Evolutionary conservation across 441 rosid species (phyloP).

Genomic region (Pelargonium australe): DNA sequence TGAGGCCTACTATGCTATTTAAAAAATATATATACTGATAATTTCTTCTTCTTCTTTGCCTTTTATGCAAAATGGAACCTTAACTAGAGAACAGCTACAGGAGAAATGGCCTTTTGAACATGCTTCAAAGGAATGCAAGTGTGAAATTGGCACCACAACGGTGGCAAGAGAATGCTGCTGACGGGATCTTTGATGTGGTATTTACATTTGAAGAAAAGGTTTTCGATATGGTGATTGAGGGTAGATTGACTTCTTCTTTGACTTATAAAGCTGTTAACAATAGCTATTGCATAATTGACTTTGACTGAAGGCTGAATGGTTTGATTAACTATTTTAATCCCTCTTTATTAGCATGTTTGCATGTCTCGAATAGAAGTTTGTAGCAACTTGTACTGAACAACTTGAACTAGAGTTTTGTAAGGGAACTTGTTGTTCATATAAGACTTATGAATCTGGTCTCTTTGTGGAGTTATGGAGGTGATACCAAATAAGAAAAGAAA

Average conservation of each 20-base stretch:
- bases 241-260: conserved; percentile 24
- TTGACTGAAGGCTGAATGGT: too few species aligned
- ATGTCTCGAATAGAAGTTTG: too few species aligned
- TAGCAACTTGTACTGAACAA: too few species aligned
- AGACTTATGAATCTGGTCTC: too few species aligned
- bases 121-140: conserved; percentile 75
- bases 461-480: too few species aligned
- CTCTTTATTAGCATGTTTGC: too few species aligned
- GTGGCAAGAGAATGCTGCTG: conserved; percentile 88
- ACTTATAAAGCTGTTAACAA: neutral
- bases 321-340: neutral
- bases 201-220: conserved; percentile 88
- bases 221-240: conserved; percentile 81
- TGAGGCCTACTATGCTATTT: too few species aligned
- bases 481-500: too few species aligned
- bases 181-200: conserved; percentile 73
- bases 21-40: neutral
- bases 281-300: neutral
- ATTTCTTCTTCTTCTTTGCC: neutral
- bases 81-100: conserved; percentile 50
- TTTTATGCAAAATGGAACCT: conserved; percentile 4
- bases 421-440: too few species aligned
- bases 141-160: conserved; percentile 87
- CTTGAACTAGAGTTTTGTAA: too few species aligned
- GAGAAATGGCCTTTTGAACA: conserved; percentile 82